Conservation (phyloP, 2,329 filamentous ascomycete species). For the Botryotinia narcissicola region DNA sequence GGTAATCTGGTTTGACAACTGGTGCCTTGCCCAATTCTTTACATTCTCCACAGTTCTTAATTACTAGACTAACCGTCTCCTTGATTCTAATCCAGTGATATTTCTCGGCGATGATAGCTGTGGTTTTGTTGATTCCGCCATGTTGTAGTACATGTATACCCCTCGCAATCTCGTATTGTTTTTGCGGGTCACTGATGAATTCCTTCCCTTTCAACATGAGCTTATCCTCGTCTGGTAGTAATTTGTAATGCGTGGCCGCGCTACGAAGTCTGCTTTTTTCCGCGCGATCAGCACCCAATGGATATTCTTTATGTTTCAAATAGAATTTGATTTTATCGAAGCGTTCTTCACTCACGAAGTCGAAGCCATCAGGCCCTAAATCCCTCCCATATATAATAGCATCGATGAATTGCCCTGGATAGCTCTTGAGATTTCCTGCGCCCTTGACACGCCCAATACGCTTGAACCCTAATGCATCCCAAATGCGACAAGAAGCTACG, state of each 20-base stretch:
- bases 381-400: slow-evolving; percentile 64
- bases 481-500: slow-evolving; percentile 67
- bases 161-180: slow-evolving; percentile 86
- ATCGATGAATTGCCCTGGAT: slow-evolving; percentile 52
- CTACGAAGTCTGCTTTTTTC: slow-evolving; percentile 94
- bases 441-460: slow-evolving; percentile 64
- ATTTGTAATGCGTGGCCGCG: slow-evolving; percentile 92
- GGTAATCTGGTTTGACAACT: slow-evolving; percentile 29
- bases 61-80: slow-evolving; percentile 92
- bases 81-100: slow-evolving; percentile 99
- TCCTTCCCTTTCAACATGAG: slow-evolving; percentile 98
- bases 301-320: slow-evolving; percentile 91
- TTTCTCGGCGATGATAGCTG: slow-evolving; percentile 85
- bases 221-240: slow-evolving; percentile 60
- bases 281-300: slow-evolving; percentile 85
- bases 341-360: slow-evolving; percentile 88
- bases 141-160: slow-evolving; percentile 73
- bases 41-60: slow-evolving; percentile 86
- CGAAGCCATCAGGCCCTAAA: slow-evolving; percentile 60
- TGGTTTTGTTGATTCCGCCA: slow-evolving; percentile 97
- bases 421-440: slow-evolving; percentile 51
- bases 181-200: slow-evolving; percentile 84
- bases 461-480: slow-evolving; percentile 73
- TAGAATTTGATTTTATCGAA: slow-evolving; percentile 99
- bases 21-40: slow-evolving; percentile 71